Conservation (phyloP, 2,329 filamentous ascomycete genomes). For the Talaromyces sp. region DNA sequence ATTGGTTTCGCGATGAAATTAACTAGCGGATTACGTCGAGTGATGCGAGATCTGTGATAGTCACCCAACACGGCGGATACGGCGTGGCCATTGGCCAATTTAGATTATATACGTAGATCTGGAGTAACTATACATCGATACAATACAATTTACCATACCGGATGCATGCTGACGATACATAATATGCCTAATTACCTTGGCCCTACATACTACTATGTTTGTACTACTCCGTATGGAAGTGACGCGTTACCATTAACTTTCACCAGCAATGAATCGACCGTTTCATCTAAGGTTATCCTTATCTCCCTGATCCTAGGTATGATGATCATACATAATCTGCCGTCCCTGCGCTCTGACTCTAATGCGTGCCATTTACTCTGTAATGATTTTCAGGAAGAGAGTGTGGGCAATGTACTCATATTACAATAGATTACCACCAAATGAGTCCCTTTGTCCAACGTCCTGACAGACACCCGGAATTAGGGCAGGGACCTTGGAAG, state of each 20-base stretch:
- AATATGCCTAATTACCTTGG: not conserved
- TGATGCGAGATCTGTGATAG: not conserved
- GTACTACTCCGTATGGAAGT: not conserved
- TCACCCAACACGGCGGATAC: not conserved
- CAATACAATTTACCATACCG: not conserved
- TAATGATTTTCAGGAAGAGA: not conserved
- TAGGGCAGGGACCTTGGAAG: not conserved
- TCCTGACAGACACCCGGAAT: not conserved
- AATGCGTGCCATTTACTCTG: too few species aligned
- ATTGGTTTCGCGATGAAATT: not conserved
- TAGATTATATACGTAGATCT: not conserved
- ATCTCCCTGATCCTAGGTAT: not conserved
- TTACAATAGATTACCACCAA: not conserved
- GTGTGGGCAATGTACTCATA: not conserved
- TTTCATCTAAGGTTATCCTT: constrained; percentile 6
- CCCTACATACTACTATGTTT: not conserved
- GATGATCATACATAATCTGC: not conserved
- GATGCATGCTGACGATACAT: not conserved
- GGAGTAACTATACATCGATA: not conserved
- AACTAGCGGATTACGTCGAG: not conserved
- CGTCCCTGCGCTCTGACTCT: not conserved
- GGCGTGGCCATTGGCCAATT: not conserved
- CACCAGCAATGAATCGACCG: constrained; percentile 3
- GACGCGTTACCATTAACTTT: not conserved
- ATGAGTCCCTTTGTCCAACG: not conserved